A percentile compares a stretch with the other conserved stretches of the same genome.
phyloP scores from a whole-genome alignment of 768 basidiomycete genomes.

The Collybia mongolica region DNA sequence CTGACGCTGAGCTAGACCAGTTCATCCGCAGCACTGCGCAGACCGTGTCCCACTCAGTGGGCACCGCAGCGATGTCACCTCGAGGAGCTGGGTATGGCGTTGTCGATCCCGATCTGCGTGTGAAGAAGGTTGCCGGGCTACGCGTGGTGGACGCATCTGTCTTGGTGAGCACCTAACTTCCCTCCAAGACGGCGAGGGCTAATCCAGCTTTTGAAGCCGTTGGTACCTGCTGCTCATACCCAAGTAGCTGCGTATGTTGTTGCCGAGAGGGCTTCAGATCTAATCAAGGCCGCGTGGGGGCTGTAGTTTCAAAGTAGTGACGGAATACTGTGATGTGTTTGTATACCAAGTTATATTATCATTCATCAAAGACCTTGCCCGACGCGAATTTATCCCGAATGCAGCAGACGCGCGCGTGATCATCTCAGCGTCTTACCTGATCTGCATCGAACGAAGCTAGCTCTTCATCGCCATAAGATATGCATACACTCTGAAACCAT shows the following conservation, averaged over 20 bases:
- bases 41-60: slow-evolving; percentile 31
- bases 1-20: slow-evolving; percentile 26
- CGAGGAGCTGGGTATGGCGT: slow-evolving; percentile 26
- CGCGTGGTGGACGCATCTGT: slow-evolving; percentile 39
- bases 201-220: slow-evolving; percentile 13
- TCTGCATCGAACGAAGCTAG: too few species aligned
- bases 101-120: slow-evolving; percentile 34
- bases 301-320: neutral
- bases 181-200: neutral
- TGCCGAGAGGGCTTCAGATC: slow-evolving; percentile 27
- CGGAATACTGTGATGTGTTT: too few species aligned
- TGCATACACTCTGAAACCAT: too few species aligned
- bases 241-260: slow-evolving; percentile 23
- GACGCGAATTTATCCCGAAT: too few species aligned
- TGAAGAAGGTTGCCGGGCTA: slow-evolving; percentile 34
- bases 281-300: slow-evolving; percentile 19
- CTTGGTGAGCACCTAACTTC: slow-evolving; percentile 20
- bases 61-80: slow-evolving; percentile 32
- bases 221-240: slow-evolving; percentile 24
- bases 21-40: slow-evolving; percentile 21
- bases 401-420: too few species aligned
- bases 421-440: too few species aligned
- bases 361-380: too few species aligned
- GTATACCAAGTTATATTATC: too few species aligned
- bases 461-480: too few species aligned